phyloP scores from a whole-genome alignment of 2,329 filamentous ascomycete genomes.

The Aureobasidium sp. region DNA sequence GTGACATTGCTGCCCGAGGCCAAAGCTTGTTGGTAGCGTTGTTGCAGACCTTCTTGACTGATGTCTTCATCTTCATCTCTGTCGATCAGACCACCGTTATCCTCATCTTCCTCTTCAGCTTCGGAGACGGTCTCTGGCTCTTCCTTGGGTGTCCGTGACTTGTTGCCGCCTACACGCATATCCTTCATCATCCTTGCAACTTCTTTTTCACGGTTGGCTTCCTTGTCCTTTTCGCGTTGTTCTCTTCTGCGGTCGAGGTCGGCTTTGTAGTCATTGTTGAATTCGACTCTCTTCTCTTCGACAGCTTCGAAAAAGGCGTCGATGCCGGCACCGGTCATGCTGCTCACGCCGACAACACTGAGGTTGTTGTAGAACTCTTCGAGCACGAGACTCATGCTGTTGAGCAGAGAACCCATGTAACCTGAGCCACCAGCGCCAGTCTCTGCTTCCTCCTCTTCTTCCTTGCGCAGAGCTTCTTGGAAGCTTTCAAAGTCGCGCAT shows the following conservation, averaged over 20 bases:
- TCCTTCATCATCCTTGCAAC: constrained; percentile 91
- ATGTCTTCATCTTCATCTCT: constrained; percentile 46
- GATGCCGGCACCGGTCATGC: constrained; percentile 84
- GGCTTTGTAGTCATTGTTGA: constrained; percentile 81
- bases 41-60: constrained; percentile 59
- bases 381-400: constrained; percentile 95
- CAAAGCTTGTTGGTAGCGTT: constrained; percentile 69
- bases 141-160: constrained; percentile 26
- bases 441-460: constrained; percentile 64
- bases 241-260: constrained; percentile 73
- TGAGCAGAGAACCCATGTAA: constrained; percentile 92
- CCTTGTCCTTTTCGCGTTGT: constrained; percentile 68
- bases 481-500: constrained; percentile 99
- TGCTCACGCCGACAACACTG: constrained; percentile 85
- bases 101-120: constrained; percentile 39
- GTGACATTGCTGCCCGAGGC: constrained; percentile 38
- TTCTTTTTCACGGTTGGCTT: constrained; percentile 65
- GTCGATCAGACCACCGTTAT: constrained; percentile 47
- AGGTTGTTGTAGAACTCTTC: constrained; percentile 97
- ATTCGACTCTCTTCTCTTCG: constrained; percentile 77
- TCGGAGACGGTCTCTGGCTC: constrained; percentile 44
- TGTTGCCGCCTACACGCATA: constrained; percentile 54
- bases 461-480: constrained; percentile 70
- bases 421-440: constrained; percentile 66
- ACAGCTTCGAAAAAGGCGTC: constrained; percentile 92